These are phyloP conservation scores for Aspergillus affinis DNA, from an alignment of 495 filamentous ascomycete species.

Conservation along the genomic window DNA sequence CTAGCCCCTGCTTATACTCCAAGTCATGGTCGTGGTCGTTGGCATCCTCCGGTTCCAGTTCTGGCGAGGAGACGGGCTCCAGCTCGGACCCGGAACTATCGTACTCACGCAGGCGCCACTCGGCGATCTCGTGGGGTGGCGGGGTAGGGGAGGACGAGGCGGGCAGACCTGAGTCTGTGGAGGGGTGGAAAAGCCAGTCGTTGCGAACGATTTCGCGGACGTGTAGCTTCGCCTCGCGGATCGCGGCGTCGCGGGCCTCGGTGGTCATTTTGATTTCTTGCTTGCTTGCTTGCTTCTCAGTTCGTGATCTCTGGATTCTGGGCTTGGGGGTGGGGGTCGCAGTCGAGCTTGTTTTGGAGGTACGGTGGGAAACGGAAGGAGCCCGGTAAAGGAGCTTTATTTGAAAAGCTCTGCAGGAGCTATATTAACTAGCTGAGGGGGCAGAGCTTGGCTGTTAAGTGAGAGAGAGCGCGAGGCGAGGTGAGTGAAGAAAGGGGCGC, in stretches of 20 bases:
- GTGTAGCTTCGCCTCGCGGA: slow-evolving; percentile 44
- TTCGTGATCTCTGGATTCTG: neutral
- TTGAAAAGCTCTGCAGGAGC: neutral
- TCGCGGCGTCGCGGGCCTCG: slow-evolving; percentile 41
- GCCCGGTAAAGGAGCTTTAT: neutral
- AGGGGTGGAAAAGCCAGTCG: slow-evolving; percentile 44
- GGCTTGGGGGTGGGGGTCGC: neutral
- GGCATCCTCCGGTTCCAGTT: neutral
- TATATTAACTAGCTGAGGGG: neutral
- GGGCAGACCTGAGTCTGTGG: slow-evolving; percentile 27
- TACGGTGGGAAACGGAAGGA: neutral
- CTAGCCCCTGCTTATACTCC: neutral
- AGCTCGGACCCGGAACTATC: slow-evolving; percentile 46
- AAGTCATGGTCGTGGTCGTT: neutral
- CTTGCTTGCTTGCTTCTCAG: neutral
- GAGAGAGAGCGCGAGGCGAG: neutral
- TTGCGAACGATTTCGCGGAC: slow-evolving; percentile 43
- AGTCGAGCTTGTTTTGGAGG: neutral
- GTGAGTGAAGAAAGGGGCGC: neutral
- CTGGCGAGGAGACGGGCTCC: slow-evolving; percentile 33
- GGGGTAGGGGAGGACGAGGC: slow-evolving; percentile 24
- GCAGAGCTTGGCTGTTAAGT: neutral
- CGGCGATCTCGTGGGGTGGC: slow-evolving; percentile 31
- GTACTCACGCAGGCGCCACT: slow-evolving; percentile 46
- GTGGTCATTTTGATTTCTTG: slow-evolving; percentile 19